Percentiles rank a stretch among this genome's conserved stretches.
Evolutionary conservation across 371 early-diverging fungal species (phyloP).

Genomic region (Mucor velutinosus): DNA sequence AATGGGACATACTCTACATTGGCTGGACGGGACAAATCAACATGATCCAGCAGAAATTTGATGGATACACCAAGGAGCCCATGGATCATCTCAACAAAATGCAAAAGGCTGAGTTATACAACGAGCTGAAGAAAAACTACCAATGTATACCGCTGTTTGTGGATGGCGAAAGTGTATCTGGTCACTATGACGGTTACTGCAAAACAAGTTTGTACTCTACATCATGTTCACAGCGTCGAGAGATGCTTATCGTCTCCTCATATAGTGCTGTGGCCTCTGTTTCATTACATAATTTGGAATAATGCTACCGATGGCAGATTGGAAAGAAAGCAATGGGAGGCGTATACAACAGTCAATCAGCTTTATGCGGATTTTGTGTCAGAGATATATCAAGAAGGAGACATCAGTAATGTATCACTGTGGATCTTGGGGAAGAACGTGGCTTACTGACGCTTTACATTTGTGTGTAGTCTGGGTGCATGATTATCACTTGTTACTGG

Average conservation of each 20-base stretch:
- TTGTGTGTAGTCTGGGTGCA: constrained; percentile 88
- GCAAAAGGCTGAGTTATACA: constrained; percentile 28
- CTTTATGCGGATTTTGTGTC: constrained; percentile 82
- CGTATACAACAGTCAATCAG: constrained; percentile 86
- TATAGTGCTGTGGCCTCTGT: constrained; percentile 93
- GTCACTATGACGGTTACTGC: constrained; percentile 90
- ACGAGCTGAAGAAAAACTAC: constrained; percentile 47
- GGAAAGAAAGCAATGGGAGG: constrained; percentile 80
- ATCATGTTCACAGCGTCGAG: no score
- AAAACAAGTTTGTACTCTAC: constrained; percentile 62
- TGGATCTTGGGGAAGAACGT: neutral
- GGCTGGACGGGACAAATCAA: constrained; percentile 64
- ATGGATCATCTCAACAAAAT: neutral
- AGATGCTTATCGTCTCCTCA: neutral
- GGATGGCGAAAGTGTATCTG: constrained; percentile 65
- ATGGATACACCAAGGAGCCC: constrained; percentile 14
- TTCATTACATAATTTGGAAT: constrained; percentile 97
- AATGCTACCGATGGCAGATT: constrained; percentile 68
- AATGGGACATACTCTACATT: constrained; percentile 58
- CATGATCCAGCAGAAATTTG: neutral
- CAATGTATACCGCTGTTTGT: constrained; percentile 80
- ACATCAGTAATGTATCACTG: constrained; percentile 65
- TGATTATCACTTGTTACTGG: constrained; percentile 96
- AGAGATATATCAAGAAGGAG: constrained; percentile 76
- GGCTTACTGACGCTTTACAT: neutral